Base-by-base conservation (phyloP, 257 asterid species). In the Ilex asprella region DNA sequence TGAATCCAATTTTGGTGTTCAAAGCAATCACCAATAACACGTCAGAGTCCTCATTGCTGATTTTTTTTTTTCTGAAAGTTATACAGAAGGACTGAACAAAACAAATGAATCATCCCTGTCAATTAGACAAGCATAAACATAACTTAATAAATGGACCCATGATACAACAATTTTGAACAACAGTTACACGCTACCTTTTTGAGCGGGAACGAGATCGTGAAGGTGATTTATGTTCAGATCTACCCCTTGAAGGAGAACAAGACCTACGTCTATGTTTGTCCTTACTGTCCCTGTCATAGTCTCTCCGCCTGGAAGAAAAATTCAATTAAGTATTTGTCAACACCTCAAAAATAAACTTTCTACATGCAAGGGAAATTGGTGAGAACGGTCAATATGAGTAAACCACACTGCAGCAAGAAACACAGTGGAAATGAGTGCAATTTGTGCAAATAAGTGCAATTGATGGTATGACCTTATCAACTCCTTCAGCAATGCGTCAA, bases 171-270 rank as follows among this genome's bases (percentile, higher is more conserved):
- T 7, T 35, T 7, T n/a, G n/a, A 35, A 3, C 5, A 35, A 35
- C 3, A 35, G 63, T 27, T 59, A 54, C 43, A 57, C 59, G 35
- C 67, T 8, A 91, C 96, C 98, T 91, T 75, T 88, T 91, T 44
- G 95, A 88, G 64, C 86, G 88, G 53, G 96, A 86, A 65, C 91
- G 94, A 60, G 98, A 88, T 80, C 91, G 79, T 59, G n/a, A n/a
- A n/a, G n/a, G n/a, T n/a, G 96, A 84, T 67, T 81, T 82, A 63
- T 64, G 91, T 66, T 84, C 91, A 30, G 91, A 79, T 73, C 66
- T 84, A 77, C 81, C 79, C 70, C 68, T 90, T 16, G 95, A 86
- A 39, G 74, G 91, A 60, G 96, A 91, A 56, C 82, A 73, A 67
- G 96, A 84, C 73, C 87, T 81, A 51, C 64, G 93, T 39, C 71